A percentile compares a stretch with the other conserved stretches of the same genome.
These are phyloP conservation scores for Cylindrodendrum hubeiense DNA, from an alignment of 2,329 filamentous ascomycete species.

Conservation along the genomic window DNA sequence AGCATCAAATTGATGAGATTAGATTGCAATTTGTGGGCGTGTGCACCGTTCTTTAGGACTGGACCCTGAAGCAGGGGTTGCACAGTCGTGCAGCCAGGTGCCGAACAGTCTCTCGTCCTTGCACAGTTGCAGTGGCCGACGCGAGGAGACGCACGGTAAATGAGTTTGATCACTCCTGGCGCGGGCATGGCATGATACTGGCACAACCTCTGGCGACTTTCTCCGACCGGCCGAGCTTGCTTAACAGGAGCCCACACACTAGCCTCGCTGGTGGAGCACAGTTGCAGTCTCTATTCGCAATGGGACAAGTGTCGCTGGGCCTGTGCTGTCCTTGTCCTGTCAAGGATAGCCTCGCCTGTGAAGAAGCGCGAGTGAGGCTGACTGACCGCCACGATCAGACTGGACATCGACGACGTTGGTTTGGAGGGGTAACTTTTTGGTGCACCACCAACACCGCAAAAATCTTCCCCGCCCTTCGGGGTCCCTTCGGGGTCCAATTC, in stretches of 20 bases:
- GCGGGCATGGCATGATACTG: constrained; percentile 38
- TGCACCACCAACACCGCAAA: not conserved
- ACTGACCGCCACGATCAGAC: constrained; percentile 43
- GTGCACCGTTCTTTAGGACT: constrained; percentile 25
- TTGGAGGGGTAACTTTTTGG: constrained; percentile 28
- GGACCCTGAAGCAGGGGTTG: constrained; percentile 40
- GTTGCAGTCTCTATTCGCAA: constrained; percentile 27
- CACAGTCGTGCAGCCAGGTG: constrained; percentile 25
- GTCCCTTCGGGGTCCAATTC: constrained; percentile 13
- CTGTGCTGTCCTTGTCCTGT: constrained; percentile 20
- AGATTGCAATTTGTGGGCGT: constrained; percentile 11
- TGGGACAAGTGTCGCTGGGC: constrained; percentile 3
- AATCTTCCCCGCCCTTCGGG: constrained; percentile 12
- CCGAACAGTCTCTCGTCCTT: constrained; percentile 19
- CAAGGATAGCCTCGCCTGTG: constrained; percentile 46
- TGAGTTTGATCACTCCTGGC: constrained; percentile 13
- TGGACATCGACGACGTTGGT: constrained; percentile 37
- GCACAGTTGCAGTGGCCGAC: constrained; percentile 17
- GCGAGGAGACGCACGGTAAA: constrained; percentile 20
- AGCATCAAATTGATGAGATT: constrained; percentile 14
- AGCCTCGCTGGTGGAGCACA: constrained; percentile 28
- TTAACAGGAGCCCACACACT: constrained; percentile 30
- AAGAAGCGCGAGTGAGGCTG: constrained; percentile 42
- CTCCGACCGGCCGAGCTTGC: constrained; percentile 21
- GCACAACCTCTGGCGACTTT: constrained; percentile 31